These are phyloP conservation scores for Leishmania martiniquensis DNA, from an alignment of 208 protist genomes.

Conservation along the genomic window DNA sequence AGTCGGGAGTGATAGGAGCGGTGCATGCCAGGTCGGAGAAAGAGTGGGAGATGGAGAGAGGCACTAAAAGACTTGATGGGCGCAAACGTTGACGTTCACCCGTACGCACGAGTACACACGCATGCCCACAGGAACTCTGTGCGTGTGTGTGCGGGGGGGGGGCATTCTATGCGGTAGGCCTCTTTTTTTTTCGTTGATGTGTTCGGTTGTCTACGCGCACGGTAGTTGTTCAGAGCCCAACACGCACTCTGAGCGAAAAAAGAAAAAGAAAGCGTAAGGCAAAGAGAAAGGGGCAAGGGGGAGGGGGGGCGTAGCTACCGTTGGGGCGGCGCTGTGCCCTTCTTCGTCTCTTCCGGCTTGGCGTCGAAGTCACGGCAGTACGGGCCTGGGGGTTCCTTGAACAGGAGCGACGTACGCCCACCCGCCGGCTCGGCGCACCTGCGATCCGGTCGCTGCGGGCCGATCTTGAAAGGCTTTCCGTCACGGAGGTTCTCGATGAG, in stretches of 20 bases:
- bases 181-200: no score
- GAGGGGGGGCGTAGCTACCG: constrained; percentile 14
- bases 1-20: constrained; percentile 3
- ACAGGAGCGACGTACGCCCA: constrained; percentile 84
- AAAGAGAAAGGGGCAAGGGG: no score
- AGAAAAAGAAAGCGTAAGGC: no score
- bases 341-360: constrained; percentile 60
- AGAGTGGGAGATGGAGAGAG: constrained; percentile 22
- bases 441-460: constrained; percentile 75
- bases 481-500: constrained; percentile 78
- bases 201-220: no score
- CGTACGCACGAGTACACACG: background rate
- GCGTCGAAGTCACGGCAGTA: constrained; percentile 90
- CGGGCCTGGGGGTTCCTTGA: constrained; percentile 82
- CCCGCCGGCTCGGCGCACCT: constrained; percentile 73
- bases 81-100: background rate
- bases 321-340: constrained; percentile 24
- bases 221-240: no score
- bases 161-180: no score
- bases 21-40: background rate
- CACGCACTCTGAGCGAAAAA: no score
- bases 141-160: no score
- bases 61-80: background rate
- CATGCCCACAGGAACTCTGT: background rate
- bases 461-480: constrained; percentile 81